Base-by-base conservation (phyloP, 495 filamentous ascomycete species). In the Chaetomidium leptoderma region DNA sequence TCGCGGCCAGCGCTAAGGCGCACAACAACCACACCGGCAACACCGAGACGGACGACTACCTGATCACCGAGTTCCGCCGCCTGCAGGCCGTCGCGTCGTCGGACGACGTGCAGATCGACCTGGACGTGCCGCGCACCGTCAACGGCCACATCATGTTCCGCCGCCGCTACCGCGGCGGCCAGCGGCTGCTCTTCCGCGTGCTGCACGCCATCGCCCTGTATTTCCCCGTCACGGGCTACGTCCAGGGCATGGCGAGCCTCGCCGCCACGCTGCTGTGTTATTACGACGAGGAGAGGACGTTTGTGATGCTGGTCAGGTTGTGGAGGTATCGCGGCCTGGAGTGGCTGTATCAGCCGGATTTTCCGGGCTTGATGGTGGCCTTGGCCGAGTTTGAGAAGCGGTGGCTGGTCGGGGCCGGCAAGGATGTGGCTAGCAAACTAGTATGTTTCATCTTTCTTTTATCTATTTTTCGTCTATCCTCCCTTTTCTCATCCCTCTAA, bases 71-170 rank as follows among this genome's bases (percentile, higher is more conserved):
- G 16, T 89, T 86, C 70, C 78, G 88, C 62, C 81, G 85, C 53
- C 81, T 90, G 29, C 83, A 90, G 54, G 77, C 86, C 9, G 71
- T 85, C 43, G 82, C 82, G 35, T 95, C 87, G 6, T 85, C 91
- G 0, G 93, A 99, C 66, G 93, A 99, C 67, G 86, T 92, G 8
- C 93, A 99, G 67, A 99, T 99, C 61, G 93, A 99, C 70, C 84
- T 96, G 26, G 93, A 99, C 66, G 92, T 99, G 39, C 93, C 93
- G 0, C 84, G 93, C 46, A 99, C 93, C 8, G 95, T 99, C 67
- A 92, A 84, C 66, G 86, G 88, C 60, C 93, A 99, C 71, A 92
- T 99, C 66, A 96, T 99, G 95, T 99, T 99, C 67, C 85, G 93
- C 23, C 81, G 85, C 53, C 80, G 95, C 30, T 99, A 99, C 75